Base-by-base conservation (phyloP, 179 eudicot genomes). In the Actinidia arguta region DNA sequence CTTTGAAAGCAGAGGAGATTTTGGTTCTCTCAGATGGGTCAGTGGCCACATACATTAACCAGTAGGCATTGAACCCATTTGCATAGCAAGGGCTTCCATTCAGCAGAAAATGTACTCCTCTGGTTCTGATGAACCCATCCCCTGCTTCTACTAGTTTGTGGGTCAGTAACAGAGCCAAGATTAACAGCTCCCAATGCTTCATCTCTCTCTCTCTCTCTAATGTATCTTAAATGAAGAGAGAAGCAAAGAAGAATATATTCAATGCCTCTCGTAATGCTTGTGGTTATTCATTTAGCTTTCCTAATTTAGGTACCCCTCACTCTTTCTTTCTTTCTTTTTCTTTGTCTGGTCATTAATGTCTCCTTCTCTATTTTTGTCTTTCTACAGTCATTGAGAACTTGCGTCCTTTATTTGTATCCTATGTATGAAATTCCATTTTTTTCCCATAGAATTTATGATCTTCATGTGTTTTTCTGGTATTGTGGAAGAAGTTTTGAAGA, bases 61-160 rank as follows among this genome's bases (percentile, higher is more conserved):
- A 85, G 24, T 85, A 85, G 14, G 88, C 76, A 11, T 85, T 85
- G 85, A 82, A 85, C 36, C 88, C 88, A 82, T 82, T 82, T 63
- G 68, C 54, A 0, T 72, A 75, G 18, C 55, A 74, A 13, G 85
- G 83, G 20, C 22, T 18, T 0, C 83, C 88, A 47, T 82, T 82
- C 46, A 74, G 1, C 42, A 73, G 39, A 17, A 83, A 79, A 13
- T 83, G 82, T 47, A 42, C 55, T 27, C 71, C 71, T 16, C 52
- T 82, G 39, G 61, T 82, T 58, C 14, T 58, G 54, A 58, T 67
- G 77, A 75, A 74, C 62, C 59, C 59, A 42, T 78, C 83, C 39
- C 59, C 22, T 14, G 52, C 63, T 9, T 73, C 52, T 12, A 52
- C 27, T 36, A 22, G 7, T 74, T 63, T 14, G 47, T 46, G 80